Percentiles rank a stretch among this genome's conserved stretches.
Conservation (phyloP, 768 basidiomycete genomes). For the Lactarius hengduanensis region DNA sequence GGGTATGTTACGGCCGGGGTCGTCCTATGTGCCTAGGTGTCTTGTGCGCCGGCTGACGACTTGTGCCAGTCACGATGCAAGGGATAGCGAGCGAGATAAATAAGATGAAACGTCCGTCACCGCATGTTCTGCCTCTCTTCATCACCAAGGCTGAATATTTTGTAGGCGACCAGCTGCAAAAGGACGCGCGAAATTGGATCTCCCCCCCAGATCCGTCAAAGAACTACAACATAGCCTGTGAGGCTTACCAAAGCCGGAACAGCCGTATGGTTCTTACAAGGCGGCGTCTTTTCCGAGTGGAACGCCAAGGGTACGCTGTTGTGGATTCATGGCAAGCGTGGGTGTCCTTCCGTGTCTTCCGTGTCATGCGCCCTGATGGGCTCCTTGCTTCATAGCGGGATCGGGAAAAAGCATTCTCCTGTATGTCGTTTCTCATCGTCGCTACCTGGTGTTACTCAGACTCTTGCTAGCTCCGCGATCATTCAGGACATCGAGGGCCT, state of each 20-base stretch:
- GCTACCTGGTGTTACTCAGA: not conserved
- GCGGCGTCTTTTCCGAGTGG: not conserved
- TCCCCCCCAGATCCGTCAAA: constrained; percentile 1
- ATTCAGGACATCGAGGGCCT: not conserved
- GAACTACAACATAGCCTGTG: not conserved
- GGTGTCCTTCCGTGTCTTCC: not conserved
- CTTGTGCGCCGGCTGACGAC: not conserved
- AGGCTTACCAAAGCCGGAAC: not conserved
- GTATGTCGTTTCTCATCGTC: not conserved
- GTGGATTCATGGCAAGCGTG: not conserved
- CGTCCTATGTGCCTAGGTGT: not conserved
- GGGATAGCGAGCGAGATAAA: not conserved
- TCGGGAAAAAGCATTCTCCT: not conserved
- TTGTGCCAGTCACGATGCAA: not conserved
- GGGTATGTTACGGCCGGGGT: not conserved
- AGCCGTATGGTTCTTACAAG: not conserved
- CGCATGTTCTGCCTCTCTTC: not conserved
- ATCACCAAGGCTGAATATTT: not conserved
- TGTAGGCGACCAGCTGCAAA: not conserved
- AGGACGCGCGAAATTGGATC: not conserved
- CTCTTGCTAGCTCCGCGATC: not conserved
- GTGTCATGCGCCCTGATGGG: not conserved
- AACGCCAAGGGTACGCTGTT: not conserved
- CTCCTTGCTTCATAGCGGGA: not conserved
- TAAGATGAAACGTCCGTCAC: constrained; percentile 1